Base-by-base conservation (phyloP, 192 early-diverging fungal genomes). In the Kickxella alabastrina region DNA sequence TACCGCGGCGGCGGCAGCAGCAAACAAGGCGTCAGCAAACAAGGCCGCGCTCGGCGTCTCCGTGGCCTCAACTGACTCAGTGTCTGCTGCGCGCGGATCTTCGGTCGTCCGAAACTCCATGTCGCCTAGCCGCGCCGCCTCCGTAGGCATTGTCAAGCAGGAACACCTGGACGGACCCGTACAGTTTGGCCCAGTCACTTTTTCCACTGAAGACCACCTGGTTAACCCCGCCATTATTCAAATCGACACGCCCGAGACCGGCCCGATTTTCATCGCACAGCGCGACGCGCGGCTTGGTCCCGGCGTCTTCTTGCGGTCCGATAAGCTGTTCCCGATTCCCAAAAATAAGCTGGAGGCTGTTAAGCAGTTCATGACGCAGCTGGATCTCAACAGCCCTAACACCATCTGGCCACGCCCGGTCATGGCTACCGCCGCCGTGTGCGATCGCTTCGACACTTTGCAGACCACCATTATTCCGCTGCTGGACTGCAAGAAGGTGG, bases 401-500 rank as follows among this genome's bases (percentile, higher is more conserved):
- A 74, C 70, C 10, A 74, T 75, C 44, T 75, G 72, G 72, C 77
- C 77, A 10, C 83, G 84, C n/a, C 93, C 93, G 0, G 62, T 80
- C 6, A 92, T 96, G 87, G 85, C 88, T 4, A 96, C 91, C 3
- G 82, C 79, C 10, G 75, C 78, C 0, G 85, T 96, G 17, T 89
- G 87, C 64, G 79, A 83, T 21, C 85, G 85, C 49, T 93, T 87
- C 62, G 87, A 90, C 40, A 80, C 82, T 38, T 64, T 97, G 42
- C 83, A 87, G 47, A 73, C 78, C 36, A 86, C 84, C 10, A 84
- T 93, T 45, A 65, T 90, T 34, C 81, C 68, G 19, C 59, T 95
- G 55, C 63, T 92, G 43, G 94, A 97, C 52, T 66, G 89, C 42
- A 92, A 92, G 62, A 88, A 88, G 53, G 74, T 79, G 6, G 84